These are phyloP conservation scores for Colletotrichum sp. DNA, from an alignment of 2,329 filamentous ascomycete genomes.

Conservation along the genomic window DNA sequence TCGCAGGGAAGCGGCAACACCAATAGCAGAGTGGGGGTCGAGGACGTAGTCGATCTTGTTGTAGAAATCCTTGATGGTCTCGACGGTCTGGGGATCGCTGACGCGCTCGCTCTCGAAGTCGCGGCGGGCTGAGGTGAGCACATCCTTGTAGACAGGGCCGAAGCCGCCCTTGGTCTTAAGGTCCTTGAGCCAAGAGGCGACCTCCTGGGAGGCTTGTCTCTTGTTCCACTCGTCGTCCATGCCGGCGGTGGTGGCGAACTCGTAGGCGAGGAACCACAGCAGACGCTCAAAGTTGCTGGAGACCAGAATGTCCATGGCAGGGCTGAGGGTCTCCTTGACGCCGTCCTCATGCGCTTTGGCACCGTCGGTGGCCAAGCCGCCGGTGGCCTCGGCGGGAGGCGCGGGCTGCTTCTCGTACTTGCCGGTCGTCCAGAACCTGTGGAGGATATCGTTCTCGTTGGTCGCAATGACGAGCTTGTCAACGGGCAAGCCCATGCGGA, in stretches of 20 bases:
- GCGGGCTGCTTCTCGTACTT: conserved; percentile 85
- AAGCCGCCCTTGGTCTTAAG: conserved; percentile 87
- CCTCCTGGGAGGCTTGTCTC: conserved; percentile 76
- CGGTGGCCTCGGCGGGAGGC: conserved; percentile 60
- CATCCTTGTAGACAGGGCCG: conserved; percentile 73
- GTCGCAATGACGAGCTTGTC: conserved; percentile 92
- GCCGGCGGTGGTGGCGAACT: conserved; percentile 63
- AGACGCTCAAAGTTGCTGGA: conserved; percentile 96
- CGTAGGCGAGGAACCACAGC: conserved; percentile 89
- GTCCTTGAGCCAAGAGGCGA: conserved; percentile 77
- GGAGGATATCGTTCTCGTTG: conserved; percentile 96
- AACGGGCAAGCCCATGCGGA: conserved; percentile 84
- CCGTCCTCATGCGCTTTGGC: conserved; percentile 71
- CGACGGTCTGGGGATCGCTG: conserved; percentile 69
- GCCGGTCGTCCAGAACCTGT: conserved; percentile 92
- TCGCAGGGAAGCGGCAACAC: conserved; percentile 76
- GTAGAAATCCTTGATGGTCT: conserved; percentile 65
- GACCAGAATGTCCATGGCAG: conserved; percentile 97
- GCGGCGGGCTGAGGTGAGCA: conserved; percentile 72
- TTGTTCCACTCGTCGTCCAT: conserved; percentile 71
- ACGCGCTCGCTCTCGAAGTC: conserved; percentile 85
- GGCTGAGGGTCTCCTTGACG: conserved; percentile 89
- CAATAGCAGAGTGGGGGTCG: conserved; percentile 92
- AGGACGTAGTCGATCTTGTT: conserved; percentile 76
- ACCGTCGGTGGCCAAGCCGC: conserved; percentile 69